Conservation (phyloP, 345 rosid species). For the Limnanthes douglasii region DNA sequence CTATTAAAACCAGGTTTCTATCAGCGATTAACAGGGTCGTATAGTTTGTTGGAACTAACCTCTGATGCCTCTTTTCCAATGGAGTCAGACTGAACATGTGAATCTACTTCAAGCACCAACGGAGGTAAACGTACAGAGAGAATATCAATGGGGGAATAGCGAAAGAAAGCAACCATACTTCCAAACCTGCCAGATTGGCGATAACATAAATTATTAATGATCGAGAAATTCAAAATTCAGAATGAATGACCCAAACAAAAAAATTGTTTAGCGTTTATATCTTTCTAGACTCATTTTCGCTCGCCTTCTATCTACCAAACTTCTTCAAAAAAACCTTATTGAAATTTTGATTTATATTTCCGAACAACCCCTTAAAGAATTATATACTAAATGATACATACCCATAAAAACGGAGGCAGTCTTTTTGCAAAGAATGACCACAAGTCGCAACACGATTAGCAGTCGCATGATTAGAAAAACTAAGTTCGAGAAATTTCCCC, state of each 20-base stretch:
- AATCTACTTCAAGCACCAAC: conserved; percentile 50
- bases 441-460: conserved; percentile 97
- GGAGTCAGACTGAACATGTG: conserved; percentile 55
- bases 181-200: conserved; percentile 84
- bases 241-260: no score
- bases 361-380: no score
- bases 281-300: no score
- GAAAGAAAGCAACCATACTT: conserved; percentile 93
- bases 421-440: conserved; percentile 97
- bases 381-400: no score
- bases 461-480: conserved; percentile 94
- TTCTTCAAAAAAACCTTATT: no score
- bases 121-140: conserved; percentile 74
- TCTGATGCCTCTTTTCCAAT: conserved; percentile 62
- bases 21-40: not conserved
- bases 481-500: conserved; percentile 94
- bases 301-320: no score
- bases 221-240: no score
- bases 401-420: conserved; percentile 98
- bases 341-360: no score
- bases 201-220: no score
- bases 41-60: conserved; percentile 15
- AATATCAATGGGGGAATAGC: conserved; percentile 88
- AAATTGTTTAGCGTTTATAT: no score
- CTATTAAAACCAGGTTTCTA: no score